Evolutionary conservation across 345 rosid species (phyloP), one percentile per base, ranked within the genome.

Genomic region (Eucalyptus decipiens): DNA sequence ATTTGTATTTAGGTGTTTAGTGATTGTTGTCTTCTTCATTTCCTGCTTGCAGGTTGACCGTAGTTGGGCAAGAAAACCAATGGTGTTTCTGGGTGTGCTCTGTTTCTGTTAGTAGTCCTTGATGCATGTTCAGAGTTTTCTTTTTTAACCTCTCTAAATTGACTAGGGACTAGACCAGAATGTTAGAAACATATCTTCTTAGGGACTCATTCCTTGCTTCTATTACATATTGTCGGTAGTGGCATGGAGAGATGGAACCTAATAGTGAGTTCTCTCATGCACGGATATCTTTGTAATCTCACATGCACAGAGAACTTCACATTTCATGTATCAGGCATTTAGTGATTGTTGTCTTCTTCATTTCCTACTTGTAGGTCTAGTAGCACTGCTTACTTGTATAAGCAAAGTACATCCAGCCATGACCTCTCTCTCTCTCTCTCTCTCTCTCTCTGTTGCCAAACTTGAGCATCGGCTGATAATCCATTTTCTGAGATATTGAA

Each of bases 311-410:
- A 58, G 65, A 58, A 58, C 67, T 26, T 58, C 16, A 26, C 67
- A 26, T 26, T 11, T 58, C 0, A 54, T 58, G 67, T 58, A 54
- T 54, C 12, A 54, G 28, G 60, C 60, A 19, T 54, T 54, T 26
- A 58, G 16, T 58, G 16, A 58, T 58, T 58, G 67, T 26, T 58
- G 15, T 58, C 67, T n/a, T 87, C 88, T 90, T 88, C 85, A 67
- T 23, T 85, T 92, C 42, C 52, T 54, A 42, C 62, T 87, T 87
- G 43, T 95, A 97, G 99, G 99, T 96, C 97, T 91, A 99, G 99
- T 50, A 98, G 96, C 93, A 96, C 99, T 80, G 99, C 99, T 67
- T 97, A 95, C 90, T 92, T 97, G 94, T 45, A 45, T 45, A 43
- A 43, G 8, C 45, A 43, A 6, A 43, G 7, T 43, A 43, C 8